Percentiles rank a stretch among this genome's conserved stretches.
Evolutionary conservation across 2,329 filamentous ascomycete genomes (phyloP).

Genomic region (Hortaea werneckii): DNA sequence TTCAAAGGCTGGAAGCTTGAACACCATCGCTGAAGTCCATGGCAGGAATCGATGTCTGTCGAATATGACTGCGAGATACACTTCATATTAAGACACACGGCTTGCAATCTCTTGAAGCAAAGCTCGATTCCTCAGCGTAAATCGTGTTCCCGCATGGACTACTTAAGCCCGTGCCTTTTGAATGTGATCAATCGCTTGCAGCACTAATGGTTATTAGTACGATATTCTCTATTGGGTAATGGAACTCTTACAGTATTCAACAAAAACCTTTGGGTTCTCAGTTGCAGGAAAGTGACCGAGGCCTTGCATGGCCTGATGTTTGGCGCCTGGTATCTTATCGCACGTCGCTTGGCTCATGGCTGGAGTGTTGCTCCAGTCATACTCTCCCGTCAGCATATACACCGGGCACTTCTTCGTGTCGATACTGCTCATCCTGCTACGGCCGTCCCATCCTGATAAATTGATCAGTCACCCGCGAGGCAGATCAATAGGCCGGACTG

Average conservation of each 20-base stretch:
- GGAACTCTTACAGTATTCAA: conserved; percentile 15
- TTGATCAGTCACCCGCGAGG: too few species aligned
- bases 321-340: conserved; percentile 37
- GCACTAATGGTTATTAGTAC: conserved; percentile 7
- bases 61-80: too few species aligned
- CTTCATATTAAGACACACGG: too few species aligned
- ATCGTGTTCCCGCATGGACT: too few species aligned
- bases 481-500: too few species aligned
- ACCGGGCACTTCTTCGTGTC: conserved; percentile 41
- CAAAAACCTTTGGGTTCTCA: conserved; percentile 28
- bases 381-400: conserved; percentile 42
- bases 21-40: too few species aligned
- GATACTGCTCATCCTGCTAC: conserved; percentile 31
- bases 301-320: conserved; percentile 36
- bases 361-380: conserved; percentile 40
- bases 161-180: conserved; percentile 11
- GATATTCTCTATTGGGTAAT: too few species aligned
- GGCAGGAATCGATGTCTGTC: too few species aligned
- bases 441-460: conserved; percentile 36
- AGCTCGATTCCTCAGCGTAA: too few species aligned
- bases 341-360: conserved; percentile 38
- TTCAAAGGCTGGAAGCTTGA: background rate
- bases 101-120: too few species aligned
- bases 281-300: conserved; percentile 41
- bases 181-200: conserved; percentile 26